Evolutionary conservation across 2,329 filamentous ascomycete species (phyloP).

Genomic region (Fusarium nurragi): DNA sequence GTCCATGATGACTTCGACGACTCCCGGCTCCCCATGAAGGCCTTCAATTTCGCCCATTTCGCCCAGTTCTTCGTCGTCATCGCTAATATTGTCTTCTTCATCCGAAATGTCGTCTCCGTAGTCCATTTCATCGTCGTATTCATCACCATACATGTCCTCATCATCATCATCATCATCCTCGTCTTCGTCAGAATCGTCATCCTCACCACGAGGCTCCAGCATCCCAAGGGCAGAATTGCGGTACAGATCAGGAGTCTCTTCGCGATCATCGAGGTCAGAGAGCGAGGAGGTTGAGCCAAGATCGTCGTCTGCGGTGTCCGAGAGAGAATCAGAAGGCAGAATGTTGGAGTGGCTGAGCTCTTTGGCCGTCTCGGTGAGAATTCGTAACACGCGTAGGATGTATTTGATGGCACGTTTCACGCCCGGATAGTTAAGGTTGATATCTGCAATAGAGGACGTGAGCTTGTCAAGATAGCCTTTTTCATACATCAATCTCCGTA

Average conservation of each 20-base stretch:
- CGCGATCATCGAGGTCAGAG: slow-evolving; percentile 85
- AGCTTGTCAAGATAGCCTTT: slow-evolving; percentile 92
- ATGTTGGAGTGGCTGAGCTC: slow-evolving; percentile 84
- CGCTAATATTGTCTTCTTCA: slow-evolving; percentile 87
- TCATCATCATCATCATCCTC: slow-evolving; percentile 81
- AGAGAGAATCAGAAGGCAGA: slow-evolving; percentile 71
- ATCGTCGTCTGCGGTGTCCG: slow-evolving; percentile 81
- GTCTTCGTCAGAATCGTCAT: slow-evolving; percentile 82
- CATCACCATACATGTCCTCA: slow-evolving; percentile 92
- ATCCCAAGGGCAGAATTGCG: slow-evolving; percentile 95
- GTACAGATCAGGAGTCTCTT: slow-evolving; percentile 97
- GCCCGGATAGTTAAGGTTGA: slow-evolving; percentile 93
- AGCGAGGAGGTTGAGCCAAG: slow-evolving; percentile 88
- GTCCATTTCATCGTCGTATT: slow-evolving; percentile 92
- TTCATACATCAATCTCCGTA: slow-evolving; percentile 97
- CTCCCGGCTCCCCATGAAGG: slow-evolving; percentile 67
- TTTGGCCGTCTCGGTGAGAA: slow-evolving; percentile 87
- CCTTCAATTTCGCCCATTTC: slow-evolving; percentile 89
- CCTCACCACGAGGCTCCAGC: slow-evolving; percentile 84
- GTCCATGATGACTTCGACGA: slow-evolving; percentile 83
- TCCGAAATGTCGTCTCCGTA: slow-evolving; percentile 84
- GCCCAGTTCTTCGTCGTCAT: slow-evolving; percentile 84
- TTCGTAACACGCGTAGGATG: slow-evolving; percentile 88
- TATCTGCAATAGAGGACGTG: slow-evolving; percentile 91
- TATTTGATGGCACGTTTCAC: slow-evolving; percentile 96